Percentiles rank a stretch among this genome's conserved stretches.
phyloP scores from a whole-genome alignment of 345 rosid species.

The Hibiscus tridactylites region DNA sequence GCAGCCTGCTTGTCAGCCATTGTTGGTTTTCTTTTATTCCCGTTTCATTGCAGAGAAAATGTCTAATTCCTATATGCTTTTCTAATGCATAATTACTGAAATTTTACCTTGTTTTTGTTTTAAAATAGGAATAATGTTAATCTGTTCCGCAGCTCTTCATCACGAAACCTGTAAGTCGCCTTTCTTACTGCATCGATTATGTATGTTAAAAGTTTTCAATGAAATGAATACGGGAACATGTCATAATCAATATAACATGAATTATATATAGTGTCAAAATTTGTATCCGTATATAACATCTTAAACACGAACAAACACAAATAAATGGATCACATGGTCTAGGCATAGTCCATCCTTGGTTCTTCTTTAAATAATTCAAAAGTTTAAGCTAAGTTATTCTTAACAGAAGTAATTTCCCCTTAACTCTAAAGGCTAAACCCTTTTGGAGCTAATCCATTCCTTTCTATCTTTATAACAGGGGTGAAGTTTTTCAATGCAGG shows the following conservation, averaged over 20 bases:
- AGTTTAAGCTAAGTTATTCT: background rate
- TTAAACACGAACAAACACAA: background rate
- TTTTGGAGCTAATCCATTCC: too few species aligned
- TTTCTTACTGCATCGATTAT: background rate
- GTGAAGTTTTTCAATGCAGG: constrained; percentile 40
- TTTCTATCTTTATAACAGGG: constrained; percentile 19
- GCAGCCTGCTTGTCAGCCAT: constrained; percentile 24
- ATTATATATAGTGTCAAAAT: background rate
- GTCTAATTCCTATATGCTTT: constrained; percentile 1
- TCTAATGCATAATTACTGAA: background rate
- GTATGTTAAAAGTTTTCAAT: background rate
- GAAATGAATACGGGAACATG: background rate
- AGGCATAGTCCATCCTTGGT: background rate
- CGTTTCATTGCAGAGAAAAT: background rate
- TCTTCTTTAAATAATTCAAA: background rate
- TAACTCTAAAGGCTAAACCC: too few species aligned
- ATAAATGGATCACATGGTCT: background rate
- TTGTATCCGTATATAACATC: background rate
- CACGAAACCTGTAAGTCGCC: constrained; percentile 30
- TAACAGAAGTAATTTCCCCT: background rate
- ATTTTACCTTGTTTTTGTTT: background rate
- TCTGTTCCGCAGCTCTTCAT: constrained; percentile 49
- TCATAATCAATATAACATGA: background rate
- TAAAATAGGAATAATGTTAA: constrained; percentile 44
- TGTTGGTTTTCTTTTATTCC: constrained; percentile 10